Percentiles rank a stretch among this genome's conserved stretches.
Conservation (phyloP, 495 filamentous ascomycete species). For the Penicillium atrosanguineum region DNA sequence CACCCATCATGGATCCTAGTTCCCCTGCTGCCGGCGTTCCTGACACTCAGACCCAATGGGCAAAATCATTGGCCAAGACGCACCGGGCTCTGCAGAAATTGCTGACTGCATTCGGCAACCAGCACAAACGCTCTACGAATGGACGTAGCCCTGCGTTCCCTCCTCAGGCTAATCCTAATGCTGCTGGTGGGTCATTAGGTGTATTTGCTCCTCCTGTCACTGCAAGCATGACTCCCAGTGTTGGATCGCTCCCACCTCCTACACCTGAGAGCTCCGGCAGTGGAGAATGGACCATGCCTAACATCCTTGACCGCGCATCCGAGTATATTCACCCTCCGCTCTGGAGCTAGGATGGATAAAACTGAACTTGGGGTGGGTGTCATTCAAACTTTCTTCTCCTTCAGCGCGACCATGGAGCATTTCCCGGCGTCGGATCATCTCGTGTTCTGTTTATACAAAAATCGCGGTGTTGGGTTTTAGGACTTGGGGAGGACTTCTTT, state of each 20-base stretch:
- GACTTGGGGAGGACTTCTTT: background rate
- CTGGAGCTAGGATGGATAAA: conserved; percentile 32
- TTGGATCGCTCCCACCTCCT: conserved; percentile 42
- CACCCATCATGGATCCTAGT: conserved; percentile 20
- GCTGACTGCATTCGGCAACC: conserved; percentile 37
- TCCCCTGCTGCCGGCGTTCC: conserved; percentile 26
- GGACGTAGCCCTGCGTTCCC: conserved; percentile 8
- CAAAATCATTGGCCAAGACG: conserved; percentile 45
- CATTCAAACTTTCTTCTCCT: background rate
- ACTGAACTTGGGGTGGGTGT: background rate
- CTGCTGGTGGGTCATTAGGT: conserved; percentile 7
- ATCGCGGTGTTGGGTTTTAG: background rate
- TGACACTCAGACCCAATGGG: conserved; percentile 47
- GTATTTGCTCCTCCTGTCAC: conserved; percentile 19
- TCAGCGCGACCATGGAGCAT: conserved; percentile 14
- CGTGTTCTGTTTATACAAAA: background rate
- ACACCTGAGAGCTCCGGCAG: conserved; percentile 49
- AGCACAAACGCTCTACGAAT: conserved; percentile 8
- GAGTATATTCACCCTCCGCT: conserved; percentile 51
- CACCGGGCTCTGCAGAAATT: conserved; percentile 48
- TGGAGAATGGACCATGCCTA: conserved; percentile 47
- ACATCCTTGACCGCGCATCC: conserved; percentile 43
- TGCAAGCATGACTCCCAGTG: conserved; percentile 35
- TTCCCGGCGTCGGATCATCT: conserved; percentile 5
- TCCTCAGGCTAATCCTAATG: conserved; percentile 12